phyloP scores from a whole-genome alignment of 371 early-diverging fungal species.

The Mortierella sp. region DNA sequence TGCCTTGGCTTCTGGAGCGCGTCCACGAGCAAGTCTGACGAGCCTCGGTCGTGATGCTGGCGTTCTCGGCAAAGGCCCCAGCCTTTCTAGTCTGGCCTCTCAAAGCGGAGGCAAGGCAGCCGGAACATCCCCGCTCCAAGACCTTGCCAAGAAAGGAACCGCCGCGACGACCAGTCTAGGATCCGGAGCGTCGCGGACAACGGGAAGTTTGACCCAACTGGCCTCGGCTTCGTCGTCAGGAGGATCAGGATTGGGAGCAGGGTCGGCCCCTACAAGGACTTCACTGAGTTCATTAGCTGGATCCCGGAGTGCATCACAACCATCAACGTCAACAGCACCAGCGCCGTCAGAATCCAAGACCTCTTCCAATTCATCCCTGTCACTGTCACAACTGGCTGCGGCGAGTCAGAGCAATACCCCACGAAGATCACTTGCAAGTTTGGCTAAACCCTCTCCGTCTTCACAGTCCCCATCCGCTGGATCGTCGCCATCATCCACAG shows the following conservation, averaged over 20 bases:
- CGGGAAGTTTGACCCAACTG: conserved; percentile 13
- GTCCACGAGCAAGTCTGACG: conserved; percentile 10
- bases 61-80: background rate
- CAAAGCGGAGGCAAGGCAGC: background rate
- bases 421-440: conserved; percentile 5
- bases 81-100: conserved; percentile 3
- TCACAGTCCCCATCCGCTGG: background rate
- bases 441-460: conserved; percentile 2
- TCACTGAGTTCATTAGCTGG: background rate
- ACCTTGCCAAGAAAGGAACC: conserved; percentile 2
- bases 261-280: background rate
- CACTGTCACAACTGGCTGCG: conserved; percentile 8
- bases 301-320: background rate
- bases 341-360: background rate
- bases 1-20: conserved; percentile 4
- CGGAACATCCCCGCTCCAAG: conserved; percentile 2
- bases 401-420: conserved; percentile 1
- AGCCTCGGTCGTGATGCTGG: conserved; percentile 7
- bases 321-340: background rate
- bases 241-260: background rate
- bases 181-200: conserved; percentile 3
- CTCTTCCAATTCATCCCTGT: background rate
- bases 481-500: background rate
- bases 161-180: background rate
- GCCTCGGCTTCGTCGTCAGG: background rate